Evolutionary conservation across 2,329 filamentous ascomycete genomes (phyloP).

Genomic region (Calonectria pseudoturangicola): DNA sequence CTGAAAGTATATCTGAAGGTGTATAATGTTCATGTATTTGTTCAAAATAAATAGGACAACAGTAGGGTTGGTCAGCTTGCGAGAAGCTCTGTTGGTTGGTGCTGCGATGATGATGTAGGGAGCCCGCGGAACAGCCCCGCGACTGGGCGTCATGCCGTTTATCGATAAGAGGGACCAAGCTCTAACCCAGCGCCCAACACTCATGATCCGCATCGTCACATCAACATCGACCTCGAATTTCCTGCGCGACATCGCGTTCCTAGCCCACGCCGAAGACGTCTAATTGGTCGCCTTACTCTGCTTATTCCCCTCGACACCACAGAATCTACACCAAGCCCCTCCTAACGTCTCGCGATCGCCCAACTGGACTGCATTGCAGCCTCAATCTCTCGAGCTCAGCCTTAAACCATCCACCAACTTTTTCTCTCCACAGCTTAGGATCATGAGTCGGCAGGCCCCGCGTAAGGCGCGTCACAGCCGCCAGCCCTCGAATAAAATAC

Average conservation of each 20-base stretch:
- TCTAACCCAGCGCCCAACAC: constrained; percentile 44
- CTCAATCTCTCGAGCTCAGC: constrained; percentile 1
- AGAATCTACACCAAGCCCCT: neutral
- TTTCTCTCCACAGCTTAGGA: constrained; percentile 40
- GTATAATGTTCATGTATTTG: constrained; percentile 42
- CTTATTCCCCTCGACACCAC: neutral
- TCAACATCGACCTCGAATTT: constrained; percentile 41
- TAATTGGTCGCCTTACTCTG: neutral
- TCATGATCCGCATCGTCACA: constrained; percentile 41
- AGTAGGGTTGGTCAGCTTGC: neutral
- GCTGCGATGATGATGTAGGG: constrained; percentile 47
- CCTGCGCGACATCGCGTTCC: constrained; percentile 20
- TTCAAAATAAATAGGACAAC: neutral
- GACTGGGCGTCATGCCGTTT: constrained; percentile 51
- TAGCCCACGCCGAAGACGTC: neutral
- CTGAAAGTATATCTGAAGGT: constrained; percentile 25
- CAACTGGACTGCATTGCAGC: constrained; percentile 19
- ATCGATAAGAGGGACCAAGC: constrained; percentile 55
- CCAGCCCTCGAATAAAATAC: constrained; percentile 63
- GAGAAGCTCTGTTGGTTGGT: constrained; percentile 29
- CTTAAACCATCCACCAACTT: constrained; percentile 30
- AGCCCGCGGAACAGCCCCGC: constrained; percentile 42
- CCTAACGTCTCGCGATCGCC: neutral
- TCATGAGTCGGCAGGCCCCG: constrained; percentile 68
- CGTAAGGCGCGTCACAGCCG: constrained; percentile 63